These are phyloP conservation scores for Prunus mira DNA, from an alignment of 306 rosid genomes.

Conservation along the genomic window DNA sequence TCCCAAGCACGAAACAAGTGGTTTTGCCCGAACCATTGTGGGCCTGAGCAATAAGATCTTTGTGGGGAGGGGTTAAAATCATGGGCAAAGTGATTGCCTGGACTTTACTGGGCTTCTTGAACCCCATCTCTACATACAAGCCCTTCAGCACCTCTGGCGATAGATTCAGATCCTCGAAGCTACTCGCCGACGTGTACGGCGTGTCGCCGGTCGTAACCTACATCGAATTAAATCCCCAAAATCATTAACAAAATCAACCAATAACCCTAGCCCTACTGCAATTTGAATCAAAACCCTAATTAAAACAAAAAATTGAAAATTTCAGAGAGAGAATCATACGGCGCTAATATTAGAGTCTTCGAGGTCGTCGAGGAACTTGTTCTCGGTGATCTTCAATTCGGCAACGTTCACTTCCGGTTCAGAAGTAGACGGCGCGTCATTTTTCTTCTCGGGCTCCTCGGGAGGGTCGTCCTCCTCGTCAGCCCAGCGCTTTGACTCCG, in stretches of 20 bases:
- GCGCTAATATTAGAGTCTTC: slow-evolving; percentile 70
- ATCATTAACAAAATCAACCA: not conserved
- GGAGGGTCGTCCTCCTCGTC: slow-evolving; percentile 47
- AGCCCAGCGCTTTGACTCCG: slow-evolving; percentile 47
- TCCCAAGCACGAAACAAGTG: slow-evolving; percentile 91
- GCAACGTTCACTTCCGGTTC: slow-evolving; percentile 36
- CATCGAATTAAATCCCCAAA: slow-evolving; percentile 7
- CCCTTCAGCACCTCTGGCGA: slow-evolving; percentile 75
- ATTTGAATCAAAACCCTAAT: not conserved
- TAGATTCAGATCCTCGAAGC: slow-evolving; percentile 64
- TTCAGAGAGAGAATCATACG: slow-evolving; percentile 31
- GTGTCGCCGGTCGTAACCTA: slow-evolving; percentile 70
- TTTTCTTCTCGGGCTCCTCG: slow-evolving; percentile 19
- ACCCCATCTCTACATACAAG: slow-evolving; percentile 78
- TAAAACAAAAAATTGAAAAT: not conserved
- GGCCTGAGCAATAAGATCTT: slow-evolving; percentile 86
- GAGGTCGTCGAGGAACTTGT: slow-evolving; percentile 65
- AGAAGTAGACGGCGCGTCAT: slow-evolving; percentile 18
- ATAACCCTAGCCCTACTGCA: not conserved
- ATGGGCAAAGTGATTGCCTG: slow-evolving; percentile 86
- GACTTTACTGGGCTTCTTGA: slow-evolving; percentile 82
- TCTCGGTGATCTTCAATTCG: slow-evolving; percentile 44
- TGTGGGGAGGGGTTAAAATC: slow-evolving; percentile 74
- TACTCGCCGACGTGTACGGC: slow-evolving; percentile 76
- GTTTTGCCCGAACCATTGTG: slow-evolving; percentile 97